Percentiles rank a stretch among this genome's conserved stretches.
phyloP scores from a whole-genome alignment of 352 stramenopile species.

The Bremia lactucae region DNA sequence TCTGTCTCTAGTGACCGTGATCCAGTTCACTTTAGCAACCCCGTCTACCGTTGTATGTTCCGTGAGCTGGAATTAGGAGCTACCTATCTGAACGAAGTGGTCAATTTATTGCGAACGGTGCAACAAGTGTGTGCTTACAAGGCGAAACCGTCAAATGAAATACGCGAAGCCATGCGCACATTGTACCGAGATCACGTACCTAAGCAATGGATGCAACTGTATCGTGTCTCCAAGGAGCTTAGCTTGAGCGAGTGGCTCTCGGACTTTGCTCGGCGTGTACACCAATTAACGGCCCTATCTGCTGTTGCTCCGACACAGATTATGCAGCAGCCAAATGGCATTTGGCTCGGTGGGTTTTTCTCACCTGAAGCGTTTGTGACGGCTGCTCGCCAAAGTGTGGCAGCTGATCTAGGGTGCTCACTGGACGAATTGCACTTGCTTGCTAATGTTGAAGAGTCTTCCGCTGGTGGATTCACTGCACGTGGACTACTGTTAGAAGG shows the following conservation, averaged over 20 bases:
- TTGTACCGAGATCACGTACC: slow-evolving; percentile 66
- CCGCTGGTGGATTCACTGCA: slow-evolving; percentile 42
- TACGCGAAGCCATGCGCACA: slow-evolving; percentile 67
- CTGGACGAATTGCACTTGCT: slow-evolving; percentile 83
- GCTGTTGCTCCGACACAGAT: slow-evolving; percentile 34
- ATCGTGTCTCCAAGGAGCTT: slow-evolving; percentile 41
- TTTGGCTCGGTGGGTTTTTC: slow-evolving; percentile 90
- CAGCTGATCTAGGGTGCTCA: slow-evolving; percentile 64
- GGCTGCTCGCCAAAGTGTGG: slow-evolving; percentile 84
- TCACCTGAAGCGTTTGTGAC: slow-evolving; percentile 89
- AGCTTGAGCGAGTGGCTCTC: slow-evolving; percentile 74
- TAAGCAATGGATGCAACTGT: slow-evolving; percentile 44
- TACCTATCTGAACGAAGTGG: slow-evolving; percentile 53
- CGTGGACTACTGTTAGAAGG: slow-evolving; percentile 78
- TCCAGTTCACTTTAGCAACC: slow-evolving; percentile 59
- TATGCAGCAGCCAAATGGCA: slow-evolving; percentile 24
- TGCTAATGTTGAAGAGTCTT: slow-evolving; percentile 43
- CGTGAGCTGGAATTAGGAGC: slow-evolving; percentile 78
- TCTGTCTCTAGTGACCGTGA: slow-evolving; percentile 42
- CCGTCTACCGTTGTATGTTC: slow-evolving; percentile 88
- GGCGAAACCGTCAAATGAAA: slow-evolving; percentile 82
- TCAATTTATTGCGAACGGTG: slow-evolving; percentile 55
- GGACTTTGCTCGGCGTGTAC: slow-evolving; percentile 68
- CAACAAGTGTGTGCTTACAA: slow-evolving; percentile 73
- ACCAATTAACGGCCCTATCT: slow-evolving; percentile 47